Evolutionary conservation across 2,329 filamentous ascomycete genomes (phyloP).

Genomic region (Scedosporium dehoogii): DNA sequence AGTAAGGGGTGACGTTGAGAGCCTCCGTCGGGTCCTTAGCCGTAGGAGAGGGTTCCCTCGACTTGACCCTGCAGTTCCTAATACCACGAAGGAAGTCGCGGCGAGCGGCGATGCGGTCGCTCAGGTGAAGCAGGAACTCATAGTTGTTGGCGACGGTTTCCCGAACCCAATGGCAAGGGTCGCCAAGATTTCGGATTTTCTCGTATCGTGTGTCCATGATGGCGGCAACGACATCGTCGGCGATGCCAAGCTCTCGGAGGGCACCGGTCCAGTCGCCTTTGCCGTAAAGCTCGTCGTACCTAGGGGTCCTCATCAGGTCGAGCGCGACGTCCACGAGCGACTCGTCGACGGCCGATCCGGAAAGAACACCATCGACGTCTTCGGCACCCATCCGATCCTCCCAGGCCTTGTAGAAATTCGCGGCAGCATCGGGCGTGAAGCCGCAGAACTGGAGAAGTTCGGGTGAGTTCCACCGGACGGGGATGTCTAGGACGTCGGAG

Average conservation of each 20-base stretch:
- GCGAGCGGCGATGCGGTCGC: not conserved
- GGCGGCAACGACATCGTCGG: not conserved
- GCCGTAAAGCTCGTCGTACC: not conserved
- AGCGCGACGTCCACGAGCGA: constrained; percentile 2
- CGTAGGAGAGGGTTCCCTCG: not conserved
- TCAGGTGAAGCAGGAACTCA: constrained; percentile 2
- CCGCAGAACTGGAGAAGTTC: constrained; percentile 6
- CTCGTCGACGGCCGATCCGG: not conserved
- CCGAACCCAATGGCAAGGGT: constrained; percentile 1
- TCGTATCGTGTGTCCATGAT: constrained; percentile 5
- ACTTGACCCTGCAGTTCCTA: not conserved
- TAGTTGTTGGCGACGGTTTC: constrained; percentile 5
- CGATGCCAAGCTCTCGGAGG: not conserved
- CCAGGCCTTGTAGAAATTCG: not conserved
- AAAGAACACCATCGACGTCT: not conserved
- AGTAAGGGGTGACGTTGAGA: not conserved
- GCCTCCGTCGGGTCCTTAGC: not conserved
- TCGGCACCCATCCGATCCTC: not conserved
- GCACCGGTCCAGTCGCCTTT: not conserved
- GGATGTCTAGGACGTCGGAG: constrained; percentile 3
- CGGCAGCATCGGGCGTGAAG: not conserved
- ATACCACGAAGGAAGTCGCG: not conserved
- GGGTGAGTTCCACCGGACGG: constrained; percentile 3
- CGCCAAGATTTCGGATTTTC: constrained; percentile 1
- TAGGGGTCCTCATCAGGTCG: not conserved